A percentile compares a stretch with the other conserved stretches of the same genome.
Conservation (phyloP, 345 rosid species). For the Salix viminalis region DNA sequence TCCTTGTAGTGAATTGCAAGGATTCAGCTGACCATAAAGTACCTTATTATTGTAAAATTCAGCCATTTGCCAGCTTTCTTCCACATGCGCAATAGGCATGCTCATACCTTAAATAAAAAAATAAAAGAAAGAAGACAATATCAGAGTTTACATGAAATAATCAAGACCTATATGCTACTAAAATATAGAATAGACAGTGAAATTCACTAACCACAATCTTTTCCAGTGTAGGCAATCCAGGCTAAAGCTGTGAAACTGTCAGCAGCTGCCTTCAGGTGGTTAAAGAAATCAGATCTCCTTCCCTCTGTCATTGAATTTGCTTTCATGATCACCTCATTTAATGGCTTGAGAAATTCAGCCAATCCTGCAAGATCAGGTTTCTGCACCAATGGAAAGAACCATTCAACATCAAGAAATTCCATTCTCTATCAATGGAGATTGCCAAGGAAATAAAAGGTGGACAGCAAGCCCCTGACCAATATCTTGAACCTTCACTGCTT, state of each 20-base stretch:
- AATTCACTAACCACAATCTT: slow-evolving; percentile 71
- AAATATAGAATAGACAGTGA: background rate
- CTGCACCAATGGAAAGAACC: slow-evolving; percentile 38
- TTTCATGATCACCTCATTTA: slow-evolving; percentile 71
- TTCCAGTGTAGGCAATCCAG: slow-evolving; percentile 90
- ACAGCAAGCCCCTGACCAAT: background rate
- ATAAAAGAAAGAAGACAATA: slow-evolving; percentile 7
- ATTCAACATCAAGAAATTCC: background rate
- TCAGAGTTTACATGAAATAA: background rate
- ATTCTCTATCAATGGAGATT: background rate
- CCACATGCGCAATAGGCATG: slow-evolving; percentile 96
- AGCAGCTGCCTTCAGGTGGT: slow-evolving; percentile 75
- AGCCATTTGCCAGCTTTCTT: slow-evolving; percentile 98
- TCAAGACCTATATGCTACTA: background rate
- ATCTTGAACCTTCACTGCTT: background rate
- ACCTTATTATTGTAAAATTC: slow-evolving; percentile 99
- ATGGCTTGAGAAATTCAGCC: slow-evolving; percentile 74
- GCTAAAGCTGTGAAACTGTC: slow-evolving; percentile 87
- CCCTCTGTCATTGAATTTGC: slow-evolving; percentile 80
- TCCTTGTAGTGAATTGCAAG: background rate
- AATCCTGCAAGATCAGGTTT: slow-evolving; percentile 72
- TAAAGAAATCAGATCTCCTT: slow-evolving; percentile 76
- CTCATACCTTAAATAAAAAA: slow-evolving; percentile 67
- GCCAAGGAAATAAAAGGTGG: background rate
- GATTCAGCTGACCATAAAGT: slow-evolving; percentile 7